Evolutionary conservation across 306 rosid species (phyloP).

Genomic region (Myrica gale): DNA sequence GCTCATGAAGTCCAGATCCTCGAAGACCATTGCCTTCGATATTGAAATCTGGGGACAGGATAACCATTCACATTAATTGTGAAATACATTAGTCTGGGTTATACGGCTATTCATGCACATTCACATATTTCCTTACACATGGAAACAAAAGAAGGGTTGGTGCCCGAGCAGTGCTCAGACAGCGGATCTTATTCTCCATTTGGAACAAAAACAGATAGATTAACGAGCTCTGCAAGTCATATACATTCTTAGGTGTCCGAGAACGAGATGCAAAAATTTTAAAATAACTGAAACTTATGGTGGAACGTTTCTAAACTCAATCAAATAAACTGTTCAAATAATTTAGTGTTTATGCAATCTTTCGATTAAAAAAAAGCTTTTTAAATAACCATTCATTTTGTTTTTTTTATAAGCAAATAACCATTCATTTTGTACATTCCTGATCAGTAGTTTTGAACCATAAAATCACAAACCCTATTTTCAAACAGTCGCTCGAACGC

Average conservation of each 20-base stretch:
- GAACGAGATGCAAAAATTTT: not conserved
- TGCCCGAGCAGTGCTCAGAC: not conserved
- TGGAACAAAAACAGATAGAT: not conserved
- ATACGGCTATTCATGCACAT: not conserved
- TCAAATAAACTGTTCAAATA: too few relatives aligned
- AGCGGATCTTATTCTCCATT: not conserved
- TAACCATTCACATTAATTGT: not conserved
- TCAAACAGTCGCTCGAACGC: too few relatives aligned
- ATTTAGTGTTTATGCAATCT: not conserved
- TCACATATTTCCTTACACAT: not conserved
- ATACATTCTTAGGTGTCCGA: not conserved
- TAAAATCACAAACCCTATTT: too few relatives aligned
- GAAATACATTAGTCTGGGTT: not conserved
- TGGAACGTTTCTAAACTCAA: not conserved
- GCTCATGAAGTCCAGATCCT: slow-evolving; percentile 42
- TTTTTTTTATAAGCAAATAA: too few relatives aligned
- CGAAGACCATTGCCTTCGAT: slow-evolving; percentile 31
- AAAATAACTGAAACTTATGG: not conserved
- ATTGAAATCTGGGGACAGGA: slow-evolving; percentile 43
- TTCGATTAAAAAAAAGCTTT: not conserved
- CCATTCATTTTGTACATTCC: not conserved
- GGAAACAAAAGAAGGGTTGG: not conserved
- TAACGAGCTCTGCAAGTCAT: not conserved
- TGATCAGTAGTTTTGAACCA: too few relatives aligned
- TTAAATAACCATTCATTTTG: not conserved